Evolutionary conservation across 2,329 filamentous ascomycete species (phyloP), one percentile per base, ranked within the genome.

Genomic region (Allantophomopsis cytisporea): DNA sequence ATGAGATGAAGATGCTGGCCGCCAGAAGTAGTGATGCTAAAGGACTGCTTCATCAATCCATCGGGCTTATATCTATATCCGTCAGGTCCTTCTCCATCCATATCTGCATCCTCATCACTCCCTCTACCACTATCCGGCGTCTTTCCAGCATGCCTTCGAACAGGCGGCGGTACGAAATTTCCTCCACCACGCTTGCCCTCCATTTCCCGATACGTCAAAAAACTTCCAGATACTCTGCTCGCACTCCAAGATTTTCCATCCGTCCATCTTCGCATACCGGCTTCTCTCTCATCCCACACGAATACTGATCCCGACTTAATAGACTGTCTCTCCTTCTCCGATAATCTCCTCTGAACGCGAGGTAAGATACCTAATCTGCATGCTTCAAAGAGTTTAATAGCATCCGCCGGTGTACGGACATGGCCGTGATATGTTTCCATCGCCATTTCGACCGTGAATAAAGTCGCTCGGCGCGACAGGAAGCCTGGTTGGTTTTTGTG

Each of bases 221-320:
- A 98, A 64, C 91, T 96, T 38, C 91, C 91, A 0, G 89, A 96
- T 1, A 98, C 91, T 45, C 91, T 77, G 63, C 89, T 96, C 28
- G 91, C 91, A 55, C 89, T 96, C 91, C 91, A 98, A 30, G 89
- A 96, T 60, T 98, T 98, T 41, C 91, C 91, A 53, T 98, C 91
- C 1, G 91, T 98, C 91, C 91, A 98, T 60, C 91, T 72, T 54
- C 91, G 75, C 91, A 98, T 98, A 49, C 91, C 91, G 10, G 91
- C 91, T 66, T 98, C 91, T 51, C 89, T 72, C 67, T 98, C 91
- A 60, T 98, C 91, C 91, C 91, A 98, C n/a, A 98, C 91, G 54
- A 96, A 98, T 3, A 98, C 89, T 0, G 91, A 98, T 34, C 91
- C 91, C 1, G 89, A 94, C 54, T 86, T 81, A 59, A 98, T 98